A percentile compares a stretch with the other conserved stretches of the same genome.
These are phyloP conservation scores for Crithidia bombi DNA, from an alignment of 208 protist genomes.

Conservation along the genomic window DNA sequence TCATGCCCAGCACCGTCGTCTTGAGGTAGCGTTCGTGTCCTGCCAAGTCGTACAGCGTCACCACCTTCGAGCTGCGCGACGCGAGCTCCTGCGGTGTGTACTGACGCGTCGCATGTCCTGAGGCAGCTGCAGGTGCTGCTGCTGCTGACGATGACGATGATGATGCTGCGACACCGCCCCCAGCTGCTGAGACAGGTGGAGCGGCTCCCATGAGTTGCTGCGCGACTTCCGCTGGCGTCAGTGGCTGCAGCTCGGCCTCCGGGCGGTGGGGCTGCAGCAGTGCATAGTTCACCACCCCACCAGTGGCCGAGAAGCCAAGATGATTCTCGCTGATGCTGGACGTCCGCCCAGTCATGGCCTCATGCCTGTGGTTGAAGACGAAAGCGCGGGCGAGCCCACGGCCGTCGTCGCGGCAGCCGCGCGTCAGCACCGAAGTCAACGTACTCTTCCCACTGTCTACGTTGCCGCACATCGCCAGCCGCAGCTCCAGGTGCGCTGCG, in stretches of 20 bases:
- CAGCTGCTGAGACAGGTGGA: background rate
- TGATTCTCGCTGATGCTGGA: conserved; percentile 96
- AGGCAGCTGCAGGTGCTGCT: background rate
- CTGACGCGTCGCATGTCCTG: conserved; percentile 27
- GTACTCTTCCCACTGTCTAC: conserved; percentile 95
- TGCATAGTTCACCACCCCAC: conserved; percentile 93
- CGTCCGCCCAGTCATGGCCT: conserved; percentile 95
- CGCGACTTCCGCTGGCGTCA: conserved; percentile 17
- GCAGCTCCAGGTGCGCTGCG: conserved; percentile 75
- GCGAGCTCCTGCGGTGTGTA: conserved; percentile 82
- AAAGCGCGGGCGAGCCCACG: conserved; percentile 83
- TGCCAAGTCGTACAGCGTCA: conserved; percentile 97
- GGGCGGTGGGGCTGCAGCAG: conserved; percentile 25
- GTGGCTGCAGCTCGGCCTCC: conserved; percentile 16
- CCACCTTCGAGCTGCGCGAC: conserved; percentile 89
- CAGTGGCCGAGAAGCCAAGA: conserved; percentile 93
- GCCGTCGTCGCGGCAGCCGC: conserved; percentile 90
- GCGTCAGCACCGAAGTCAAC: conserved; percentile 90
- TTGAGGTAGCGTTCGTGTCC: conserved; percentile 98
- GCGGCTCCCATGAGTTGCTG: conserved; percentile 6
- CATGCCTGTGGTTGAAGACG: conserved; percentile 97
- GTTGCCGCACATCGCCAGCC: conserved; percentile 93
- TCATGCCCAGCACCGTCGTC: conserved; percentile 98
- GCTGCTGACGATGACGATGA: background rate
- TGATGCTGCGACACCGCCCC: background rate